A percentile compares a stretch with the other conserved stretches of the same genome.
phyloP scores from a whole-genome alignment of 1,284 basidiomycete genomes.

The Tylopilus orsonianus region DNA sequence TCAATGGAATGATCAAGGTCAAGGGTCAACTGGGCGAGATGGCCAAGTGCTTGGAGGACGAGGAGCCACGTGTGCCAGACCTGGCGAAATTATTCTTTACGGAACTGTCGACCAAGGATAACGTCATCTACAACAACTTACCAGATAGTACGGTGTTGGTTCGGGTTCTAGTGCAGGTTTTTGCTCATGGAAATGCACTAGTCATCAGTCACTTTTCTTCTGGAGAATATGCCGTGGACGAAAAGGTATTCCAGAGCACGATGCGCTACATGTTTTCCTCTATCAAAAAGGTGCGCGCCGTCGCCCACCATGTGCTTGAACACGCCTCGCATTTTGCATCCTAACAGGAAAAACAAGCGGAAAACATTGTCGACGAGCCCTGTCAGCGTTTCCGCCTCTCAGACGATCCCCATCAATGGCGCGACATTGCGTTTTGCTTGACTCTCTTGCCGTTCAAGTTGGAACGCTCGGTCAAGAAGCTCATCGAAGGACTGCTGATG shows the following conservation, averaged over 20 bases:
- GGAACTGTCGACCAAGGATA: slow-evolving; percentile 96
- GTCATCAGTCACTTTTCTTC: slow-evolving; percentile 94
- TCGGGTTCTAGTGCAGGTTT: background rate
- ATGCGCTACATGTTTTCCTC: slow-evolving; percentile 97
- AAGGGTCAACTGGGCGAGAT: slow-evolving; percentile 99
- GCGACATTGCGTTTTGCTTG: slow-evolving; percentile 95
- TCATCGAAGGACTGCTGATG: slow-evolving; percentile 88
- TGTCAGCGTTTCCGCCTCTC: slow-evolving; percentile 92
- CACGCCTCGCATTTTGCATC: background rate
- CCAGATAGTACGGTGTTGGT: slow-evolving; percentile 63
- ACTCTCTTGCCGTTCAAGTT: slow-evolving; percentile 96
- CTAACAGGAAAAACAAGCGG: slow-evolving; percentile 88
- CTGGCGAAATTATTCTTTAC: slow-evolving; percentile 97
- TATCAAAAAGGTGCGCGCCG: slow-evolving; percentile 80
- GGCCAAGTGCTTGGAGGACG: slow-evolving; percentile 97
- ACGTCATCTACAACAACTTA: slow-evolving; percentile 98
- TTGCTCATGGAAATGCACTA: slow-evolving; percentile 30
- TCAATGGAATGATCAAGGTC: slow-evolving; percentile 97
- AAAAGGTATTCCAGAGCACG: slow-evolving; percentile 88
- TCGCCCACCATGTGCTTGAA: no score
- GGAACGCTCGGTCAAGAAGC: slow-evolving; percentile 93
- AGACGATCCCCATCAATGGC: slow-evolving; percentile 92
- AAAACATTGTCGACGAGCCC: slow-evolving; percentile 91
- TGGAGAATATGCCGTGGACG: slow-evolving; percentile 92
- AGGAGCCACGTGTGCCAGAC: slow-evolving; percentile 87